phyloP scores from a whole-genome alignment of 139 green algal species.

The Chlorella sp. region DNA sequence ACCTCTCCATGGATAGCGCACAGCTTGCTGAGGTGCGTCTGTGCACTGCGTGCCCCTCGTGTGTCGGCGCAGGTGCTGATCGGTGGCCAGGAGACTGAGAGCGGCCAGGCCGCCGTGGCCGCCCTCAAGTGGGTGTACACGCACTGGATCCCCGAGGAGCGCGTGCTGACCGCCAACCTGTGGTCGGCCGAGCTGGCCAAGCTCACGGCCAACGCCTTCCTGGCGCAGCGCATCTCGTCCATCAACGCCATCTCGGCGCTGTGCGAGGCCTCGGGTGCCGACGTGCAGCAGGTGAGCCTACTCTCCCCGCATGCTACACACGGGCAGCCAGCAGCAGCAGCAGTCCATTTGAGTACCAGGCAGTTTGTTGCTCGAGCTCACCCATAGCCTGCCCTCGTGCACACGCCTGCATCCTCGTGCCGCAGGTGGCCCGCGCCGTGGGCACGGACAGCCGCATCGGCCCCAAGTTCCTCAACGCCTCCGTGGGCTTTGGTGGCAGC shows the following conservation, averaged over 20 bases:
- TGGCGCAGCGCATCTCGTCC: slow-evolving; percentile 97
- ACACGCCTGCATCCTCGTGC: too few relatives aligned
- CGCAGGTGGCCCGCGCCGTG: slow-evolving; percentile 83
- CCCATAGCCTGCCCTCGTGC: too few relatives aligned
- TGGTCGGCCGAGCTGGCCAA: slow-evolving; percentile 98
- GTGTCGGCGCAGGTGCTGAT: slow-evolving; percentile 61
- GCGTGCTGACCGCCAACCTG: slow-evolving; percentile 93
- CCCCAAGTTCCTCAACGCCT: slow-evolving; percentile 94
- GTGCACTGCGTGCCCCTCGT: background rate
- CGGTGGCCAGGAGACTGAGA: slow-evolving; percentile 77
- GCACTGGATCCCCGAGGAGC: slow-evolving; percentile 91
- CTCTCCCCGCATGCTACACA: too few relatives aligned
- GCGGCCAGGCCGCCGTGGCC: slow-evolving; percentile 63
- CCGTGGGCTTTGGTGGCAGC: slow-evolving; percentile 95
- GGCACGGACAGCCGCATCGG: slow-evolving; percentile 95
- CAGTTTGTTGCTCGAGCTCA: too few relatives aligned
- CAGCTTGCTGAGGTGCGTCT: too few relatives aligned
- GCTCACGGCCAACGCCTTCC: slow-evolving; percentile 95
- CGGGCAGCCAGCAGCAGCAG: too few relatives aligned
- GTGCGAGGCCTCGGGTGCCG: slow-evolving; percentile 92
- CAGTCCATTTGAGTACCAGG: too few relatives aligned
- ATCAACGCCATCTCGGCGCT: slow-evolving; percentile 98
- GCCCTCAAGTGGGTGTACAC: slow-evolving; percentile 84
- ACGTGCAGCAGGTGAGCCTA: slow-evolving; percentile 84
- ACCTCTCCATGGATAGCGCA: too few relatives aligned